Evolutionary conservation across 257 asterid species (phyloP).

Genomic region (Gentiana dahurica): DNA sequence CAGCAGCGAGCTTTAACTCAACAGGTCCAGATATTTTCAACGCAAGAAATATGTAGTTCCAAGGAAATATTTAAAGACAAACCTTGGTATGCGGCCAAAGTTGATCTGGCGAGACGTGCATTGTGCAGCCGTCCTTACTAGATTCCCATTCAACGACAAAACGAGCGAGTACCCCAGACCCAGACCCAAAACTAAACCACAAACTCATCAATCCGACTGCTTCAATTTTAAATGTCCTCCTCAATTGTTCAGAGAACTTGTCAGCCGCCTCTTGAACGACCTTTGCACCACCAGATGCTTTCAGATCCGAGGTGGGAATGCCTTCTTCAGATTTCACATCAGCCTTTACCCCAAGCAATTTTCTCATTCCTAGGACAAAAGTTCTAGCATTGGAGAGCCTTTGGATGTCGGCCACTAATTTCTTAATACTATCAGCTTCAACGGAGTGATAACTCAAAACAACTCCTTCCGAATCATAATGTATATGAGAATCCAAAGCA

Average conservation of each 20-base stretch:
- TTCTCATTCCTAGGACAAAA: conserved; percentile 85
- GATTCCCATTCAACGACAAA: conserved; percentile 99
- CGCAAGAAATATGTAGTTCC: no score
- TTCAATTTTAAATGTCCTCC: conserved; percentile 82
- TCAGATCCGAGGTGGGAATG: conserved; percentile 39
- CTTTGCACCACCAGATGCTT: conserved; percentile 48
- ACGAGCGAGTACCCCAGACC: conserved; percentile 64
- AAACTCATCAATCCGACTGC: conserved; percentile 96
- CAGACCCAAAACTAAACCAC: conserved; percentile 97
- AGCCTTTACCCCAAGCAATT: conserved; percentile 74
- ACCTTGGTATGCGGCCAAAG: conserved; percentile 99
- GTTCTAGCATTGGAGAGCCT: conserved; percentile 90
- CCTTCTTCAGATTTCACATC: conserved; percentile 71
- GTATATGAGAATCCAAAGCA: conserved; percentile 94
- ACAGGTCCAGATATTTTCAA: no score
- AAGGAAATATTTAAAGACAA: neutral
- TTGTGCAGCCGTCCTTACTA: conserved; percentile 93
- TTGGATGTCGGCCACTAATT: conserved; percentile 81
- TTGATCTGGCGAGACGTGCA: conserved; percentile 99
- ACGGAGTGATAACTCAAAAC: conserved; percentile 80
- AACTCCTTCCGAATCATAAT: conserved; percentile 92
- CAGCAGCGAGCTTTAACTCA: no score
- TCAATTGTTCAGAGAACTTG: conserved; percentile 74
- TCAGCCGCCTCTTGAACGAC: conserved; percentile 41
- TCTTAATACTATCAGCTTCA: conserved; percentile 86